A percentile compares a stretch with the other conserved stretches of the same genome.
phyloP scores from a whole-genome alignment of 805 yeast genomes.

The Starmerella sirachaensis region DNA sequence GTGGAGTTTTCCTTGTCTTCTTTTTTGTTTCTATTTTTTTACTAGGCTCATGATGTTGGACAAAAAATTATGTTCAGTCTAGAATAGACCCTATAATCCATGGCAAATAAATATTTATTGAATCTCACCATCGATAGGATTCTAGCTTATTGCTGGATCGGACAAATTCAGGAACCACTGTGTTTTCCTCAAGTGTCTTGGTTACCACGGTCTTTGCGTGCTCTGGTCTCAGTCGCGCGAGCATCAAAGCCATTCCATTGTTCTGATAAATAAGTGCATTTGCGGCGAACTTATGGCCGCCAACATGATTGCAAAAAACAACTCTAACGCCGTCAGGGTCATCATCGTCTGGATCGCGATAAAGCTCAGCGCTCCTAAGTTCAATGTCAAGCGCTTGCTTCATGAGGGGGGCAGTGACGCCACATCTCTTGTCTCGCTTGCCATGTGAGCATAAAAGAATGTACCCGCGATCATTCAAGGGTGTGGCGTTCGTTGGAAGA shows the following conservation, averaged over 20 bases:
- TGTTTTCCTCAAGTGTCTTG: slow-evolving; percentile 56
- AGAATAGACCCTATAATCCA: neutral
- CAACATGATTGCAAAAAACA: slow-evolving; percentile 70
- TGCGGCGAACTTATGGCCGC: slow-evolving; percentile 93
- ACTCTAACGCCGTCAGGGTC: slow-evolving; percentile 67
- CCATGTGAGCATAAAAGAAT: slow-evolving; percentile 78
- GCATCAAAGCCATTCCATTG: slow-evolving; percentile 71
- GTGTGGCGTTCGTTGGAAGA: slow-evolving; percentile 17
- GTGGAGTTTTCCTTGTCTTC: no score
- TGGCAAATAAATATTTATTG: neutral
- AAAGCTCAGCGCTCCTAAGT: slow-evolving; percentile 56
- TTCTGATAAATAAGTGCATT: slow-evolving; percentile 67
- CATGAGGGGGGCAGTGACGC: slow-evolving; percentile 85
- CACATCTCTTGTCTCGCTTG: slow-evolving; percentile 88
- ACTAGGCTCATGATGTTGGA: slow-evolving; percentile 2
- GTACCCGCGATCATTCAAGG: slow-evolving; percentile 21
- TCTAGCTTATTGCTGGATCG: slow-evolving; percentile 35
- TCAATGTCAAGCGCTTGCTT: slow-evolving; percentile 63
- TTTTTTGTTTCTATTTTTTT: no score
- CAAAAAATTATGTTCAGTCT: neutral
- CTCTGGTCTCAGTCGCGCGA: slow-evolving; percentile 72
- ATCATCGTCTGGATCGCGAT: slow-evolving; percentile 65
- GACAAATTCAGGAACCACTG: slow-evolving; percentile 58
- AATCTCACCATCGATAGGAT: slow-evolving; percentile 24
- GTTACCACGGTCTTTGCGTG: slow-evolving; percentile 65